These are phyloP conservation scores for Tilletia walkeri DNA, from an alignment of 1,284 basidiomycete genomes.

Conservation along the genomic window DNA sequence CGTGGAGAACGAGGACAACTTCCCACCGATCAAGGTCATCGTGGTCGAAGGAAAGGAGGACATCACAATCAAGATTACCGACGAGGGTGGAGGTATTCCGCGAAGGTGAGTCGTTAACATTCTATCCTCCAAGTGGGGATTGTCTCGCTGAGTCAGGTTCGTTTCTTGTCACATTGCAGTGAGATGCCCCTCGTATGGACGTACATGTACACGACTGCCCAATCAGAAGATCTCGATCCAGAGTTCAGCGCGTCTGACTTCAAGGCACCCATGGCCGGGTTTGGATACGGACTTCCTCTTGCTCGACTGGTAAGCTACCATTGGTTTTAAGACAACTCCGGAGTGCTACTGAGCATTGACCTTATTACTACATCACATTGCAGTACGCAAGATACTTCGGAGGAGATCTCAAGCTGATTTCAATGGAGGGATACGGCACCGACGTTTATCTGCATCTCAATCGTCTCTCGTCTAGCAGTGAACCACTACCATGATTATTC, in stretches of 20 bases:
- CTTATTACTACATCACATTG: not conserved
- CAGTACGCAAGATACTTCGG: conserved; percentile 91
- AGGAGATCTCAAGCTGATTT: conserved; percentile 90
- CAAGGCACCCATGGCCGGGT: conserved; percentile 97
- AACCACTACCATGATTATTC: conserved; percentile 56
- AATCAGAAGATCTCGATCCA: conserved; percentile 78
- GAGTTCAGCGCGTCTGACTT: conserved; percentile 89
- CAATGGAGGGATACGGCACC: conserved; percentile 71
- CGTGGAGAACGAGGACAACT: conserved; percentile 75
- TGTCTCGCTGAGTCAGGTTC: no score
- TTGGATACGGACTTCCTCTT: conserved; percentile 66
- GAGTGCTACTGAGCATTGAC: no score
- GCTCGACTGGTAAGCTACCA: conserved; percentile 73
- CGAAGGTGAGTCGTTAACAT: conserved; percentile 59
- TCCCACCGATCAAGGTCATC: conserved; percentile 65
- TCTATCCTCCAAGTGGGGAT: not conserved
- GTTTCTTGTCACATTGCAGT: conserved; percentile 47
- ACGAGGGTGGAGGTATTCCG: conserved; percentile 94
- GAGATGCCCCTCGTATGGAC: conserved; percentile 97
- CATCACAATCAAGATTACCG: conserved; percentile 96
- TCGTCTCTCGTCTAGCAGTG: conserved; percentile 62
- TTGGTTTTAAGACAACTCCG: no score
- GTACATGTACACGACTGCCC: conserved; percentile 97
- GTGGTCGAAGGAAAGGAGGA: conserved; percentile 71
- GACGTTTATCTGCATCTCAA: conserved; percentile 83